Conservation (phyloP, 495 filamentous ascomycete genomes). For the Talaromyces wortmannii region DNA sequence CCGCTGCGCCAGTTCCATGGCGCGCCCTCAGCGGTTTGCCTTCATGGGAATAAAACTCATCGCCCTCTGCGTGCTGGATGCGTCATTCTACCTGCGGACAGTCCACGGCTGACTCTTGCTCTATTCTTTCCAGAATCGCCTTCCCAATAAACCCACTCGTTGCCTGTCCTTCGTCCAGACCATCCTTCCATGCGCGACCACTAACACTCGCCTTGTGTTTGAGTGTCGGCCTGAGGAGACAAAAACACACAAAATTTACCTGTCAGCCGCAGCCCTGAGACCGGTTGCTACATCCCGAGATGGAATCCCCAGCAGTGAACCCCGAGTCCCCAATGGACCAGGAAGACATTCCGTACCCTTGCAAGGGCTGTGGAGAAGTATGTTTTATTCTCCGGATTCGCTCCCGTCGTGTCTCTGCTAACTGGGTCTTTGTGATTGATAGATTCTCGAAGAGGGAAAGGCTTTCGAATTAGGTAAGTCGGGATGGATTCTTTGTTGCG, state of each 20-base stretch:
- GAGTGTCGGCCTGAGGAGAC: neutral
- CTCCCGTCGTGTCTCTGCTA: slow-evolving; percentile 7
- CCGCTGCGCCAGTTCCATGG: neutral
- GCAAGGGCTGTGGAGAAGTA: slow-evolving; percentile 98
- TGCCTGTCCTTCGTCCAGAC: neutral
- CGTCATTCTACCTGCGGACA: neutral
- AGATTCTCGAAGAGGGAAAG: slow-evolving; percentile 98
- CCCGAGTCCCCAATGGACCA: slow-evolving; percentile 79
- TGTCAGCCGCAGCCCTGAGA: no score
- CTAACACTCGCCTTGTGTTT: neutral
- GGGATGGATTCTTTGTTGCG: neutral
- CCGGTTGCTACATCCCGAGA: slow-evolving; percentile 8
- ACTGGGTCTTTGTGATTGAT: slow-evolving; percentile 8
- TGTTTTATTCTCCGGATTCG: slow-evolving; percentile 14
- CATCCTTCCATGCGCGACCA: neutral
- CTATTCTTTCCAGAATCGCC: neutral
- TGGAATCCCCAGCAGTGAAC: slow-evolving; percentile 47
- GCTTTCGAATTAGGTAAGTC: slow-evolving; percentile 93
- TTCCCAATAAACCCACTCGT: neutral
- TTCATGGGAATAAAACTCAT: neutral
- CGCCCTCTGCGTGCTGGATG: neutral
- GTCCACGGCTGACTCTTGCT: neutral
- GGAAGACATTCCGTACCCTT: slow-evolving; percentile 82
- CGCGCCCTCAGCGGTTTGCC: neutral
- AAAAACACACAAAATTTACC: neutral